A percentile compares a stretch with the other conserved stretches of the same genome.
These are phyloP conservation scores for Phytophthora cactorum DNA, from an alignment of 352 stramenopile species.

Conservation along the genomic window DNA sequence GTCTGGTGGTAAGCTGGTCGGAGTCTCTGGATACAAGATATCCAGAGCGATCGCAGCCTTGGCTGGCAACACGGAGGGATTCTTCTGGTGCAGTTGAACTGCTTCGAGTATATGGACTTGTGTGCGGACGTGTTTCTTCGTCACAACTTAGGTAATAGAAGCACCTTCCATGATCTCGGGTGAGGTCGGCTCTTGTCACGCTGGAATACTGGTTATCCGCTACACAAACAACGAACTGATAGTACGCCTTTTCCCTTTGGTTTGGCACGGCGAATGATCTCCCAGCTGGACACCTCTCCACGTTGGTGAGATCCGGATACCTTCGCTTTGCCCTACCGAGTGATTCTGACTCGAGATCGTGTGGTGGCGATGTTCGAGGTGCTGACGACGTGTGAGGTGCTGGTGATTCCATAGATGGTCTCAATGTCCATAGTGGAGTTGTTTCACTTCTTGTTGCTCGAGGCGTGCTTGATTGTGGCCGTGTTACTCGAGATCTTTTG, in stretches of 20 bases:
- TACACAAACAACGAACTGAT: neutral
- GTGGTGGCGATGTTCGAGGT: neutral
- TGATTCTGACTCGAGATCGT: neutral
- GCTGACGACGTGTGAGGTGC: neutral
- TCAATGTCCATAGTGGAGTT: neutral
- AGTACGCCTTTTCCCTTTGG: neutral
- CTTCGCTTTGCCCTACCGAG: neutral
- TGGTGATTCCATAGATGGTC: neutral
- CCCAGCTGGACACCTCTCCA: neutral
- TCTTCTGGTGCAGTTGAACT: too few species aligned
- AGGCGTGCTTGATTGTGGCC: neutral
- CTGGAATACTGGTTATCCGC: neutral
- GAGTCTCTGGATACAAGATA: too few species aligned
- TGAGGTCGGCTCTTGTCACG: neutral
- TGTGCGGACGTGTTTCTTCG: neutral
- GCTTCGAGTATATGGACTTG: too few species aligned
- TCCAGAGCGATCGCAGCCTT: too few species aligned
- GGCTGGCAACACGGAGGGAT: too few species aligned
- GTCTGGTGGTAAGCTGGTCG: too few species aligned
- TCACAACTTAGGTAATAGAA: neutral
- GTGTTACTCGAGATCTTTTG: neutral
- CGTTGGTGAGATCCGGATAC: neutral
- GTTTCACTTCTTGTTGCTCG: neutral
- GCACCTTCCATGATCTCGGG: neutral
- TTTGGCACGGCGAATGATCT: neutral